Evolutionary conservation across 1,284 basidiomycete genomes (phyloP).

Genomic region (Volvariella volvacea): DNA sequence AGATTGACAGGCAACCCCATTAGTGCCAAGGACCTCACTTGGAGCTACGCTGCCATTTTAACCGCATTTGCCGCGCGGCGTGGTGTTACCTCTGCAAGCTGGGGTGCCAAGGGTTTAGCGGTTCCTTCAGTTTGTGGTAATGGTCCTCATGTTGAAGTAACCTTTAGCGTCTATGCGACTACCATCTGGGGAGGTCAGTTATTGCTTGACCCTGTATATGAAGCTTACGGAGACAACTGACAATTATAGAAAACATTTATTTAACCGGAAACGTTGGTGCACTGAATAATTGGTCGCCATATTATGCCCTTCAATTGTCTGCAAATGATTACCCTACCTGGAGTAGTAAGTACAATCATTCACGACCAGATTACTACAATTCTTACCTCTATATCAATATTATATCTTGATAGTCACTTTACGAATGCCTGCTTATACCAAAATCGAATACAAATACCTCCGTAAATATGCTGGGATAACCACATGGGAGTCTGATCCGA

Average conservation of each 20-base stretch:
- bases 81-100: slow-evolving; percentile 41
- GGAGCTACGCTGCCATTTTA: slow-evolving; percentile 58
- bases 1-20: slow-evolving; percentile 37
- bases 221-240: neutral
- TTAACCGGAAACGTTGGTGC: slow-evolving; percentile 56
- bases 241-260: slow-evolving; percentile 58
- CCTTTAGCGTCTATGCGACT: slow-evolving; percentile 59
- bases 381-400: neutral
- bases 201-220: neutral
- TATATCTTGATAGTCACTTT: slow-evolving; percentile 23
- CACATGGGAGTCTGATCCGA: slow-evolving; percentile 61
- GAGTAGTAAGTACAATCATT: slow-evolving; percentile 47
- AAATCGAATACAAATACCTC: slow-evolving; percentile 47
- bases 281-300: slow-evolving; percentile 57
- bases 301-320: slow-evolving; percentile 50
- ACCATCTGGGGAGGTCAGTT: slow-evolving; percentile 45
- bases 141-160: slow-evolving; percentile 39
- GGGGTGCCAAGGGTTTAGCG: slow-evolving; percentile 60
- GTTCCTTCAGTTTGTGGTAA: slow-evolving; percentile 33
- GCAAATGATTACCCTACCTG: slow-evolving; percentile 62
- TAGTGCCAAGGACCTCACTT: slow-evolving; percentile 56
- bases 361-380: neutral
- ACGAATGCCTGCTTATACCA: slow-evolving; percentile 25
- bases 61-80: slow-evolving; percentile 45
- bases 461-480: slow-evolving; percentile 49